Conservation (phyloP, 495 filamentous ascomycete species). For the Daldinia grandis region DNA sequence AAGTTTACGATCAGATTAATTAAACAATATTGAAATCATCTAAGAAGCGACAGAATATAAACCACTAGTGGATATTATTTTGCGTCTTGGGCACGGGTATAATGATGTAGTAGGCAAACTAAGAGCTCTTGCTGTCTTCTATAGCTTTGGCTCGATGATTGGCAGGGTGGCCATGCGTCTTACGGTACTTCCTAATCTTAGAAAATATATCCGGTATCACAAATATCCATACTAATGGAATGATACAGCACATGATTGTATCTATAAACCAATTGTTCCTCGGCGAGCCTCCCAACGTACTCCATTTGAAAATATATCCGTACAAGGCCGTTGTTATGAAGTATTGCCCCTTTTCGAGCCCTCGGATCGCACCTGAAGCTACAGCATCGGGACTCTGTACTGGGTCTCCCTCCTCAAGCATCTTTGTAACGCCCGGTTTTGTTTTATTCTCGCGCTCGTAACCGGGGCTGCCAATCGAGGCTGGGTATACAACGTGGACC, state of each 20-base stretch:
- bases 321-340: constrained; percentile 75
- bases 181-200: constrained; percentile 66
- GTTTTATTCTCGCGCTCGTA: constrained; percentile 78
- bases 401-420: constrained; percentile 83
- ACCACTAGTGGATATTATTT: not conserved
- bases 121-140: constrained; percentile 2
- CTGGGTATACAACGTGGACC: constrained; percentile 86
- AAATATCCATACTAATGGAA: constrained; percentile 68
- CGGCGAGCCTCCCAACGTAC: constrained; percentile 62
- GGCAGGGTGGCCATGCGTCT: constrained; percentile 64
- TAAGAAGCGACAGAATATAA: not conserved
- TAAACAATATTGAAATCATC: not conserved
- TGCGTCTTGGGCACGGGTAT: not conserved
- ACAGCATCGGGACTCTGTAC: constrained; percentile 80
- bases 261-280: constrained; percentile 69
- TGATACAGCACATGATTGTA: constrained; percentile 65
- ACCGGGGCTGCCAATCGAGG: constrained; percentile 79
- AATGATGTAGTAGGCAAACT: not conserved
- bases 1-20: not conserved
- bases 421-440: constrained; percentile 83
- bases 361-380: constrained; percentile 71
- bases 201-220: constrained; percentile 65
- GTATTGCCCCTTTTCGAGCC: constrained; percentile 82
- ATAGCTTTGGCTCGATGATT: constrained; percentile 45
- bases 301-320: constrained; percentile 72